Evolutionary conservation across 441 rosid species (phyloP), one percentile per base, ranked within the genome.

Genomic region (Bocquillonia castaneifolia): DNA sequence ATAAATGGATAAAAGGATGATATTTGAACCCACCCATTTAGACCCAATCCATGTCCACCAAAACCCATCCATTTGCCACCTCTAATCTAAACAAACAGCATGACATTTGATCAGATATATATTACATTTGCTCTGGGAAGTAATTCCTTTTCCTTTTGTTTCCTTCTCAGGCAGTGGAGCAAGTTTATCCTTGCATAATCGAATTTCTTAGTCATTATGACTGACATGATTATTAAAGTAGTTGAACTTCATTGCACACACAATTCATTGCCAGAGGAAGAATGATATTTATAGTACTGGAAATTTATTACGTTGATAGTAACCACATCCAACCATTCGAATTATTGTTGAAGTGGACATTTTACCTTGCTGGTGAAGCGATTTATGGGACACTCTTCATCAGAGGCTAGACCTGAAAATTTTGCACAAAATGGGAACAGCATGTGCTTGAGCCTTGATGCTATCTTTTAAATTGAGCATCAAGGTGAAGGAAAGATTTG

Each of bases 161-260:
- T 59, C 31, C 40, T 58, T 54, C 18, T 59, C 92, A 91, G 98
- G 98, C 96, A 0, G 85, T 82, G 85, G 88, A 89, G 82, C 91
- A 88, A 81, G 80, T 93, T 31, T 93, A 91, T 79, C 96, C 99
- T 26, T 86, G 84, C 72, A 84, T 91, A 80, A 63, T 88, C 31
- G 72, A 89, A 64, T 93, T 88, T 72, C 89, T 93, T 40, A 54
- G 78, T 78, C 71, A 66, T 37, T 72, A 86, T 60, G 98, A 92
- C 74, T 70, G 25, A 59, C 69, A 69, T 76, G 76, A 76, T 58
- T 39, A 28, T 66, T 65, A 57, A 55, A 61, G 59, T 32, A 51
- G 15, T 13, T 13, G 71, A 64, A 44, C 69, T 20, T 26, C 34
- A 22, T 54, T 50, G 13, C 32, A 20, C 3, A 9, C 17, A 12